Base-by-base conservation (phyloP, 1,284 basidiomycete species). In the Tylopilus orsonianus region DNA sequence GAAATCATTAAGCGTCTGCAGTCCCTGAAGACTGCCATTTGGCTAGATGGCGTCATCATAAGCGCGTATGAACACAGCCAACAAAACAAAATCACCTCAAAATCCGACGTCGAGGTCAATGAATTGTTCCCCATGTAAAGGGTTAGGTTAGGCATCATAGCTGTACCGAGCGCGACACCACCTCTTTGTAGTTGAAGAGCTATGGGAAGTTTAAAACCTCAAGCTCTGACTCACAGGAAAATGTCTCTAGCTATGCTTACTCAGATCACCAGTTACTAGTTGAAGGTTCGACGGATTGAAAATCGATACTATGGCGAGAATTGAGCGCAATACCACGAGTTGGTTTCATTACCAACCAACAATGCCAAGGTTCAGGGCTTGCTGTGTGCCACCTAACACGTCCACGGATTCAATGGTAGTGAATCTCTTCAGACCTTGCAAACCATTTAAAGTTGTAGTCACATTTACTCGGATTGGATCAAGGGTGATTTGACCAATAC, bases 391-490 rank as follows among this genome's bases (percentile, higher is more conserved):
- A 44, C 87, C 87, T 10, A 78, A 59, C 3, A 91, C 84, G 60
- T 91, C 87, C 23, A 91, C 83, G 10, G 63, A 69, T 38, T 76
- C 70, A 53, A 91, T 87, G 10, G 71, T 70, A 3, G 80, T 82
- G 58, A 78, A 71, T 5, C 75, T 75, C 36, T 79, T 75, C 42
- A 90, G 65, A 8, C 87, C 87, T 52, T 75, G 74, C 14, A 91
- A 64, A 41, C 88, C 89, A 20, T 73, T 65, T 42, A 91, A 68
- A 23, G 73, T 75, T 7, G 83, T 84, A n/a, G 82, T 72, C 8
- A 90, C 87, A 54, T 87, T 81, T 62, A 91, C 85, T 55, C 79
- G 79, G 64, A 91, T 90, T 2, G 84, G 78, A 59, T 87, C 75
- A n/a, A 91, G 74, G 16, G 79, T 80, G 46, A 91, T 79, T 57